Evolutionary conservation across 805 yeast genomes (phyloP).

Genomic region (Nakazawaea wickerhamii): DNA sequence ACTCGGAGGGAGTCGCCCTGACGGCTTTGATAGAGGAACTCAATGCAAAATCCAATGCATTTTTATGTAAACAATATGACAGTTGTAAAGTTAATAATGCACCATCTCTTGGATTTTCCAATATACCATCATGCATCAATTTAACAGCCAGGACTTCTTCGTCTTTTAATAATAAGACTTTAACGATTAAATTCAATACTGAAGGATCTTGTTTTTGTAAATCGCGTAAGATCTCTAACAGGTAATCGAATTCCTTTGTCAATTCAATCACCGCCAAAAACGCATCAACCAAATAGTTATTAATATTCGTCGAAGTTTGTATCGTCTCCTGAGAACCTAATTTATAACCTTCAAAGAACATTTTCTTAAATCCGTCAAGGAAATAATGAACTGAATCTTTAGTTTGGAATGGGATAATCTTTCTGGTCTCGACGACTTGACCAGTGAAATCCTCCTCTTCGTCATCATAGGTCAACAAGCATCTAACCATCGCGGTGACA

Average conservation of each 20-base stretch:
- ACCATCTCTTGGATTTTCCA: constrained; percentile 46
- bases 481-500: constrained; percentile 67
- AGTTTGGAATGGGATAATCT: constrained; percentile 66
- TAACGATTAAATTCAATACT: constrained; percentile 54
- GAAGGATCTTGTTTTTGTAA: constrained; percentile 47
- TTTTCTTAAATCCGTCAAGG: constrained; percentile 56
- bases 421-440: constrained; percentile 76
- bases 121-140: constrained; percentile 45
- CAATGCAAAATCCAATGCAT: constrained; percentile 50
- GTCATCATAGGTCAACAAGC: constrained; percentile 61
- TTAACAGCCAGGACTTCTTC: constrained; percentile 57
- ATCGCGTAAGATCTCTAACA: constrained; percentile 50
- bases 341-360: constrained; percentile 61
- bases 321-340: constrained; percentile 62
- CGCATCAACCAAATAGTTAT: constrained; percentile 73
- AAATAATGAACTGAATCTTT: constrained; percentile 47
- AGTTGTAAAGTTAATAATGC: constrained; percentile 52
- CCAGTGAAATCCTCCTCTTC: constrained; percentile 64
- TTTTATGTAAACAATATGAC: constrained; percentile 48
- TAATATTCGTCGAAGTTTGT: constrained; percentile 58
- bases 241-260: constrained; percentile 60
- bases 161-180: constrained; percentile 45
- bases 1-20: constrained; percentile 68
- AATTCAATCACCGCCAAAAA: constrained; percentile 58
- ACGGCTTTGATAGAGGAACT: constrained; percentile 60